phyloP scores from a whole-genome alignment of 2,329 filamentous ascomycete genomes.

The Chaetomium sp. region DNA sequence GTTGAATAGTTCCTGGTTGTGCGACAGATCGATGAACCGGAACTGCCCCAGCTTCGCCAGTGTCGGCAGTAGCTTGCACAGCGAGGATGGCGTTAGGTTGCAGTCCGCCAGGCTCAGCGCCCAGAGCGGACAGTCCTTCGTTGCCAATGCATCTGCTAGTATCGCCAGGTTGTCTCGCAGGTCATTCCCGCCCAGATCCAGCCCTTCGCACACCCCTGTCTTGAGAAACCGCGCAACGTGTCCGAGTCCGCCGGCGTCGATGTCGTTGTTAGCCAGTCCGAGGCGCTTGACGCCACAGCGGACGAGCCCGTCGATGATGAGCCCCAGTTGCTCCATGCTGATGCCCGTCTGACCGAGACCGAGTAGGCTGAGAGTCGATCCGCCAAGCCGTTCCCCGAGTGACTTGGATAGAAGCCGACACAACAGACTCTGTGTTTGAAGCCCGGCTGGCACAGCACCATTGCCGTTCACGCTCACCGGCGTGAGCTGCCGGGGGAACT shows the following conservation, averaged over 20 bases:
- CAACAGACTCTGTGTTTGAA: slow-evolving; percentile 39
- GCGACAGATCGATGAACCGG: slow-evolving; percentile 85
- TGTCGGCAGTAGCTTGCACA: slow-evolving; percentile 69
- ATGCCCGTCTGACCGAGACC: slow-evolving; percentile 76
- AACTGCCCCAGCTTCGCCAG: slow-evolving; percentile 65
- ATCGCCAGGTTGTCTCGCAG: slow-evolving; percentile 48
- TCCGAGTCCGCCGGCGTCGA: slow-evolving; percentile 66
- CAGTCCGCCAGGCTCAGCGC: slow-evolving; percentile 83
- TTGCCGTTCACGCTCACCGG: slow-evolving; percentile 1
- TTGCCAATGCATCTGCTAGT: slow-evolving; percentile 46
- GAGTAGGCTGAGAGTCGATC: slow-evolving; percentile 70
- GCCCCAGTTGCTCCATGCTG: slow-evolving; percentile 62
- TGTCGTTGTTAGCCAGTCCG: slow-evolving; percentile 73
- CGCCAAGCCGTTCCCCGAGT: slow-evolving; percentile 68
- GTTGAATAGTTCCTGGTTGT: slow-evolving; percentile 76
- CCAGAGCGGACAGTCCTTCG: slow-evolving; percentile 56
- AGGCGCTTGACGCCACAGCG: slow-evolving; percentile 71
- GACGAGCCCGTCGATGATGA: slow-evolving; percentile 75
- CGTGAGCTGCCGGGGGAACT: slow-evolving; percentile 52
- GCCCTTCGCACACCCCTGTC: slow-evolving; percentile 71
- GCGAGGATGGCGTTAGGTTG: slow-evolving; percentile 64
- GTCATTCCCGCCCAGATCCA: slow-evolving; percentile 86
- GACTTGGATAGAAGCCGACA: slow-evolving; percentile 66
- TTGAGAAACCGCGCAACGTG: slow-evolving; percentile 72
- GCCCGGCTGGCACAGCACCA: neutral